Evolutionary conservation across 257 asterid species (phyloP).

Genomic region (Solanum arcanum): DNA sequence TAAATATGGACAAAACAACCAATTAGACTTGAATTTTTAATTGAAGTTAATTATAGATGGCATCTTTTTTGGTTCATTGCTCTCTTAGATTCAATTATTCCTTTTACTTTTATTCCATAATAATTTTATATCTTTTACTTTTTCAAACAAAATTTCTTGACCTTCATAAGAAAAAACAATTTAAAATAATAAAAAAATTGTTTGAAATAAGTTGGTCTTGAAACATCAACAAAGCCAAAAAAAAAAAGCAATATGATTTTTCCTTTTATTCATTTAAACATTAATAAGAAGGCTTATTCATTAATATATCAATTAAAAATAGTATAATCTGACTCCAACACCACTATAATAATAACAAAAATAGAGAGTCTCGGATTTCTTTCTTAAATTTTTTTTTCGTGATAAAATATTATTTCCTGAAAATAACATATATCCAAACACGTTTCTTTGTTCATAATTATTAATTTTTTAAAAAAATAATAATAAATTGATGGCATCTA

Average conservation of each 20-base stretch:
- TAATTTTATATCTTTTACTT: neutral
- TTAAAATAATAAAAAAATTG: neutral
- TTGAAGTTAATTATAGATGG: neutral
- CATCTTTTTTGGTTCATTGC: neutral
- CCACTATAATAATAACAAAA: neutral
- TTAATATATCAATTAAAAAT: neutral
- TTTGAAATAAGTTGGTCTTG: neutral
- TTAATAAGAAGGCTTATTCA: neutral
- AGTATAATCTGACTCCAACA: neutral
- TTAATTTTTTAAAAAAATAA: accelerated
- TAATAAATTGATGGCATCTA: neutral
- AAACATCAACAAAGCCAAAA: neutral
- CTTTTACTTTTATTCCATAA: neutral
- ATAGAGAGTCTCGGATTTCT: neutral
- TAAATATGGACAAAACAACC: neutral
- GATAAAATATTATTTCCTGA: neutral
- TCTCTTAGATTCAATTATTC: neutral
- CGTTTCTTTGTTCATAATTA: neutral
- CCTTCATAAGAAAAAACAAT: neutral
- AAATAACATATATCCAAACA: neutral
- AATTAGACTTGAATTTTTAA: neutral
- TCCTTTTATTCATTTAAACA: neutral
- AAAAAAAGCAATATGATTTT: neutral
- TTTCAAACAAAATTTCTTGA: neutral
- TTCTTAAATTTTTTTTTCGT: neutral